Evolutionary conservation across 1,139 yeast genomes (phyloP).

Genomic region (Saccharomyces hybrid): DNA sequence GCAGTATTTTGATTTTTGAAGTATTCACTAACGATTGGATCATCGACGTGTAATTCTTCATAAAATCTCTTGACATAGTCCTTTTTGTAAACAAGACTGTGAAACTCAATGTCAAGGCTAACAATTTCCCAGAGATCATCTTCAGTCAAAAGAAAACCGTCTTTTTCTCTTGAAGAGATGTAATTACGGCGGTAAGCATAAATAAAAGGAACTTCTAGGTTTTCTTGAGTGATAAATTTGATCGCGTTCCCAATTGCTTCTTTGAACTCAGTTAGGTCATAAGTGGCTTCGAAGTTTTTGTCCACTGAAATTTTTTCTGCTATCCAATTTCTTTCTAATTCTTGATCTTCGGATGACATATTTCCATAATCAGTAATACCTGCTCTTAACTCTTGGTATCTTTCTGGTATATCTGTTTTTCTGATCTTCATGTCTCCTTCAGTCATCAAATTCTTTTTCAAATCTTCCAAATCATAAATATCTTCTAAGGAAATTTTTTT

Average conservation of each 20-base stretch:
- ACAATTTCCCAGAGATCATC: conserved; percentile 92
- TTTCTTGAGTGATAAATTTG: conserved; percentile 69
- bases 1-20: conserved; percentile 48
- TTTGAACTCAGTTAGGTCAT: no score
- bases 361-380: conserved; percentile 54
- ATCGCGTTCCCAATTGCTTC: conserved; percentile 52
- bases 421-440: conserved; percentile 88
- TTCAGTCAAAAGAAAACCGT: conserved; percentile 55
- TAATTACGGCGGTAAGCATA: conserved; percentile 95
- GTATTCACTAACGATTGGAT: conserved; percentile 50
- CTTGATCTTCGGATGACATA: conserved; percentile 60
- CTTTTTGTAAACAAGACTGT: conserved; percentile 74
- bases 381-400: conserved; percentile 71
- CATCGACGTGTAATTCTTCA: conserved; percentile 48
- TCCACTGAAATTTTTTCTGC: conserved; percentile 46
- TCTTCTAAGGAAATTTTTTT: conserved; percentile 67
- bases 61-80: conserved; percentile 54
- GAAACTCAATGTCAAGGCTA: conserved; percentile 80
- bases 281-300: no score
- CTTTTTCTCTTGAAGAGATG: conserved; percentile 44
- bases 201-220: conserved; percentile 87
- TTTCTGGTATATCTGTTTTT: conserved; percentile 83
- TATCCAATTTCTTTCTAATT: conserved; percentile 73
- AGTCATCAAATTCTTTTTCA: conserved; percentile 83
- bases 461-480: conserved; percentile 90